Evolutionary conservation across 164 flowering plant species (phyloP), one percentile per base, ranked within the genome.

Genomic region (Protea cynaroides): DNA sequence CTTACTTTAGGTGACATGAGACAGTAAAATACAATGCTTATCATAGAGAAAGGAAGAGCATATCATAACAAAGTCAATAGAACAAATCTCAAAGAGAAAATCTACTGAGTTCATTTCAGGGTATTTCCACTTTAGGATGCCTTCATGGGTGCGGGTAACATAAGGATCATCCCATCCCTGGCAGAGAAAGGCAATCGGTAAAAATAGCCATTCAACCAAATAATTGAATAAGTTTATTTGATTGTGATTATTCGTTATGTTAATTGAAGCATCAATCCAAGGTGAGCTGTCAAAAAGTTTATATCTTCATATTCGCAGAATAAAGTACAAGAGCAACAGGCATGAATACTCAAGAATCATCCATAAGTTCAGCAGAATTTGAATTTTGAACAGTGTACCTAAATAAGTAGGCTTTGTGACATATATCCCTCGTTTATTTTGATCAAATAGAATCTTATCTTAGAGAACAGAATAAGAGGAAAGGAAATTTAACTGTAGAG

Each of bases 161-260:
- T 93, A 93, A 54, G 96, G 88, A 83, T 90, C 98, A 75, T 90
- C 99, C 99, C 99, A 95, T 34, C 99, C 97, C 99, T 92, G 73
- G 37, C n/a, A n/a, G 34, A 70, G 47, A 46, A 63, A 58, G 43
- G 61, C 6, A 58, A 74, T 62, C 59, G 66, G 63, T 19, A 47
- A 46, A 3, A 1, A 58, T 14, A 22, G 25, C n/a, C 51, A 24
- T 8, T 1, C 59, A 68, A 37, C 36, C 51, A 29, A 65, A 34
- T 12, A 23, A 43, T 43, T 6, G 14, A 40, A 8, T 40, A 40
- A 40, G 46, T 40, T 40, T 40, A 40, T 12, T 40, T 40, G 4
- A 29, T 29, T 40, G 46, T 40, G 8, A 40, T 12, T 40, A 40
- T 40, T 40, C 10, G 1, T 4, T 40, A 40, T 40, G 9, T 12